A percentile compares a stretch with the other conserved stretches of the same genome.
Conservation (phyloP, 768 basidiomycete genomes). For the Termitomyces bulborhizus region DNA sequence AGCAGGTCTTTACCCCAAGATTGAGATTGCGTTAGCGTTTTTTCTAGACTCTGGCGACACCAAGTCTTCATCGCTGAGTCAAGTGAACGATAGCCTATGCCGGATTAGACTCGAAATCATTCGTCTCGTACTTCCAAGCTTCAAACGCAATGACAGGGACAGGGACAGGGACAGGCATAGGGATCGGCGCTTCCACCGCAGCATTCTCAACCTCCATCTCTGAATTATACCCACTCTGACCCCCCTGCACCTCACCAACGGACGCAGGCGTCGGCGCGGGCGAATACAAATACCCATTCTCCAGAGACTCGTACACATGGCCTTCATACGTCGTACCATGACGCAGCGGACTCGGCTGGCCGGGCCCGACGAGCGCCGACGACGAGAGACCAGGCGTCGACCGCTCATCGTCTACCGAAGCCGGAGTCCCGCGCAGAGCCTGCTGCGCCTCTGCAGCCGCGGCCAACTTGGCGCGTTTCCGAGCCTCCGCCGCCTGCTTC, state of each 20-base stretch:
- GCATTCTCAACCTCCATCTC: constrained; percentile 28
- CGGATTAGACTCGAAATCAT: neutral
- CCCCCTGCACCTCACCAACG: constrained; percentile 40
- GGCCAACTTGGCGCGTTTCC: constrained; percentile 41
- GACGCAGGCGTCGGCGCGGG: constrained; percentile 48
- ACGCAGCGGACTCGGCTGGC: constrained; percentile 35
- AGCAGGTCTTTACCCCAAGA: no score
- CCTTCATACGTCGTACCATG: constrained; percentile 33
- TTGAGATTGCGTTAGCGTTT: no score
- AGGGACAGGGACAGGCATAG: neutral
- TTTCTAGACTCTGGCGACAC: no score
- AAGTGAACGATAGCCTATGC: neutral
- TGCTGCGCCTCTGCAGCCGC: constrained; percentile 17
- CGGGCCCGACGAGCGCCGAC: constrained; percentile 4
- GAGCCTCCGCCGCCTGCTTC: constrained; percentile 45
- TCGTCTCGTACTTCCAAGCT: neutral
- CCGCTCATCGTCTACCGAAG: constrained; percentile 17
- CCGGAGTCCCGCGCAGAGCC: constrained; percentile 12
- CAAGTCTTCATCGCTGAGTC: neutral
- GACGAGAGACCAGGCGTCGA: constrained; percentile 6
- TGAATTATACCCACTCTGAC: constrained; percentile 53
- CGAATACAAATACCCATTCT: constrained; percentile 30
- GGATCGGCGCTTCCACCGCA: neutral
- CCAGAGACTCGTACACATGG: constrained; percentile 20
- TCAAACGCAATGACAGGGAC: neutral